Evolutionary conservation across 768 basidiomycete species (phyloP), one percentile per base, ranked within the genome.

Genomic region (Collybiopsis confluens): DNA sequence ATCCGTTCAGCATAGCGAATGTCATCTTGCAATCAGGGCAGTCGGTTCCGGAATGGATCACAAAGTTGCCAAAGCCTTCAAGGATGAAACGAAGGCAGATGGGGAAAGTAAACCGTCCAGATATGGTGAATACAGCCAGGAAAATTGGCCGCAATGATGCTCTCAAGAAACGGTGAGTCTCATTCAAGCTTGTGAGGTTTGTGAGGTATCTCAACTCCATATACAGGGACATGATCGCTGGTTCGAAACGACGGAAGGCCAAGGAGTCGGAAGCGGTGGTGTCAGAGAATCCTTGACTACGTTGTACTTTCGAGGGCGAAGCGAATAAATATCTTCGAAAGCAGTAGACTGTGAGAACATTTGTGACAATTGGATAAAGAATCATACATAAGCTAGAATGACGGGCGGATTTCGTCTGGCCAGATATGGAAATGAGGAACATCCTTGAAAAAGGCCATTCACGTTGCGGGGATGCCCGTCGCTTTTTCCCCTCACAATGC

Each of bases 21-120:
- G 91, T 98, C n/a, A 81, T 98, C 56, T 74, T 90, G 20, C 88
- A 94, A 63, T 95, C 94, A 1, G 95, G 96, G 3, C 96, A 90
- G 54, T 70, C 78, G 2, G 94, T 97, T 0, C 92, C 95, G 1
- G 90, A 93, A 21, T 99, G 94, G 91, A 98, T 98, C 58, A 66
- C 90, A n/a, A 88, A 89, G 59, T 77, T 99, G n/a, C 89, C 89
- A 20, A 94, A 91, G 65, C 94, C 96, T 0, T 90, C 90, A 1
- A 96, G 92, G 70, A 78, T 93, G 75, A 88, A 89, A 70, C 85
- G 88, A 58, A 83, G 78, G 61, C 75, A 83, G 63, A 91, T 98
- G 83, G 90, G 90, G 54, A 92, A 88, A 70, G 74, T 84, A 6
- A 88, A 90, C 66, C 86, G 88, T 18, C 80, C 88, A 2, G 88